A percentile compares a stretch with the other conserved stretches of the same genome.
Conservation (phyloP, 2,329 filamentous ascomycete species). For the Colletotrichum sp. region DNA sequence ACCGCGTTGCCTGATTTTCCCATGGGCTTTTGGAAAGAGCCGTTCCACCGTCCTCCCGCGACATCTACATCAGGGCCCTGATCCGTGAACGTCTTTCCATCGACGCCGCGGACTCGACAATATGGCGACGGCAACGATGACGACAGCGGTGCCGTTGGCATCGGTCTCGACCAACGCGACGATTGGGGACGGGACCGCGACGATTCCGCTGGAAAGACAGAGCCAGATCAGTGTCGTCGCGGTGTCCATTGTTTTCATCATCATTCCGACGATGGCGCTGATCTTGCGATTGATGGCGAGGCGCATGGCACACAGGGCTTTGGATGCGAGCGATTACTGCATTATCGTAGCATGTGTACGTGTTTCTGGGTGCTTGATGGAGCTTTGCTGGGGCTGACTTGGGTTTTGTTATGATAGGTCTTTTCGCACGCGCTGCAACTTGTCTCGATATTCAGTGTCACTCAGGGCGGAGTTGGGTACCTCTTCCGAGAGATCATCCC, state of each 20-base stretch:
- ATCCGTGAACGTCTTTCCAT: not conserved
- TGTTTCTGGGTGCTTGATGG: not conserved
- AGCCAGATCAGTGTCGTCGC: conserved; percentile 7
- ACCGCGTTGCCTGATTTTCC: not conserved
- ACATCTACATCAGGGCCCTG: not conserved
- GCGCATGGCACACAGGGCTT: conserved; percentile 3
- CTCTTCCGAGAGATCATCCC: conserved; percentile 10
- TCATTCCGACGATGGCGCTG: not conserved
- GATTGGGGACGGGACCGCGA: not conserved
- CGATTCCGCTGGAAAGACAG: conserved; percentile 6
- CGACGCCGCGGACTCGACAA: not conserved
- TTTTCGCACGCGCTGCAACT: conserved; percentile 11
- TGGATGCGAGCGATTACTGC: conserved; percentile 14
- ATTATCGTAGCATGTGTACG: conserved; percentile 5
- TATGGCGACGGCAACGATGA: not conserved
- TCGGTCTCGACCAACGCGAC: not conserved
- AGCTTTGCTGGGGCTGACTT: not conserved
- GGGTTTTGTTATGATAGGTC: not conserved
- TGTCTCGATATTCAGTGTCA: conserved; percentile 14
- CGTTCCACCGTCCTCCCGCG: not conserved
- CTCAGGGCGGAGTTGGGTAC: conserved; percentile 7
- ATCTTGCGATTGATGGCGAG: conserved; percentile 3
- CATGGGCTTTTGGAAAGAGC: not conserved
- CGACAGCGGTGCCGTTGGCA: not conserved
- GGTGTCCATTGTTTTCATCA: conserved; percentile 9